A percentile compares a stretch with the other conserved stretches of the same genome.
phyloP scores from a whole-genome alignment of 106 monocot species.

The Acanthochlamys bracteata region DNA sequence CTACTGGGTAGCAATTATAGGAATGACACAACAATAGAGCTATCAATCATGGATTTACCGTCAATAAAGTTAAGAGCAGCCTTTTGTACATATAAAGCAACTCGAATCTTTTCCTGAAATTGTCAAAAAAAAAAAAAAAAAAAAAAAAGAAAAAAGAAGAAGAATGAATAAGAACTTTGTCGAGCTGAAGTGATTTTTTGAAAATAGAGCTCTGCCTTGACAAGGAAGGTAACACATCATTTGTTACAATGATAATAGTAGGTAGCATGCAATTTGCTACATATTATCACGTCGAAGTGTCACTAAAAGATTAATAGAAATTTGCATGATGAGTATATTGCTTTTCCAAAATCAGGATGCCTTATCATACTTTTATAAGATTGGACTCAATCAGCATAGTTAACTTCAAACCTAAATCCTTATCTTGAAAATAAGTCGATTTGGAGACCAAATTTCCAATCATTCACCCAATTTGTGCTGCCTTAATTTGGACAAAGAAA shows the following conservation, averaged over 20 bases:
- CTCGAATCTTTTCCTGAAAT: constrained; percentile 66
- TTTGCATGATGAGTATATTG: neutral
- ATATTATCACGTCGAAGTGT: neutral
- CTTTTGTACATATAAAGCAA: constrained; percentile 66
- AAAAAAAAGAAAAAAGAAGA: neutral
- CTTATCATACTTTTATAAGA: too few relatives aligned
- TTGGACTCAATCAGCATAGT: too few relatives aligned
- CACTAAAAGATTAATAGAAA: neutral
- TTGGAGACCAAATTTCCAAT: too few relatives aligned
- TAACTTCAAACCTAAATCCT: too few relatives aligned
- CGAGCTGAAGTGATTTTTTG: neutral
- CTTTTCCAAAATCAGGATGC: too few relatives aligned
- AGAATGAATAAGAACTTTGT: neutral
- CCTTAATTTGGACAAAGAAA: too few relatives aligned
- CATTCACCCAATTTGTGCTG: too few relatives aligned
- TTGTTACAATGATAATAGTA: neutral
- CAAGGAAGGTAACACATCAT: neutral
- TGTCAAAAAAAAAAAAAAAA: neutral
- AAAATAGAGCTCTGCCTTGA: neutral
- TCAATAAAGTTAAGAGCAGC: constrained; percentile 88
- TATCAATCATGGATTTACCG: constrained; percentile 28
- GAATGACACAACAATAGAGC: neutral
- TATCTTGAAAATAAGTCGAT: too few relatives aligned
- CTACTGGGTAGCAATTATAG: neutral
- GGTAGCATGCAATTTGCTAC: too few relatives aligned